These are phyloP conservation scores for Microbotryum scabiosae DNA, from an alignment of 1,284 basidiomycete species.

Conservation along the genomic window DNA sequence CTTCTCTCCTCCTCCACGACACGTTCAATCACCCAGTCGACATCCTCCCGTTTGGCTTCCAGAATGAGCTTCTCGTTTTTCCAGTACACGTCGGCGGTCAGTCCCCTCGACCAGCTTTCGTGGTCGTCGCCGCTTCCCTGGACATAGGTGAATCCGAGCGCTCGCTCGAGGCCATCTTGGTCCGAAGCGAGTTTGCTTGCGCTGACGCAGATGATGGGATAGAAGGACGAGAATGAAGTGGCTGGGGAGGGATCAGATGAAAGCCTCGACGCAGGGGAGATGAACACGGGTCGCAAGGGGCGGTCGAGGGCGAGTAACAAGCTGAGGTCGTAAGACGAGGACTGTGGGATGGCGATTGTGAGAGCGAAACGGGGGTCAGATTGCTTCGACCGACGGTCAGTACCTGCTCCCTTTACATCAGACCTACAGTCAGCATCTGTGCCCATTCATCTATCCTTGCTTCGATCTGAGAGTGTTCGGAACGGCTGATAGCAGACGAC, in stretches of 20 bases:
- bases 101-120: constrained; percentile 47
- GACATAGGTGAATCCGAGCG: constrained; percentile 64
- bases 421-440: constrained; percentile 50
- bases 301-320: constrained; percentile 40
- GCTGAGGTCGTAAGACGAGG: constrained; percentile 35
- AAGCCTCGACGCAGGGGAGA: constrained; percentile 50
- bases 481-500: constrained; percentile 44
- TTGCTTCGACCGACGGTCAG: not conserved
- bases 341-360: not conserved
- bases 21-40: constrained; percentile 47
- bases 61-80: constrained; percentile 50
- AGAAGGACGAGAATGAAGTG: constrained; percentile 40
- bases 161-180: constrained; percentile 51
- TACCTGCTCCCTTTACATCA: not conserved
- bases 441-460: constrained; percentile 58
- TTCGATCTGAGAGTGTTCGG: constrained; percentile 65
- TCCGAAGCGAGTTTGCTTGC: constrained; percentile 56
- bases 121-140: constrained; percentile 61
- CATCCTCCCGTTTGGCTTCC: constrained; percentile 43
- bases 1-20: constrained; percentile 40
- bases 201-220: constrained; percentile 66
- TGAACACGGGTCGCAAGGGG: constrained; percentile 60
- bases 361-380: not conserved
- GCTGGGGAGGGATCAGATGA: constrained; percentile 14
- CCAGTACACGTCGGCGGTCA: constrained; percentile 70